Evolutionary conservation across 164 flowering plant genomes (phyloP).

Genomic region (Pachysandra terminalis): DNA sequence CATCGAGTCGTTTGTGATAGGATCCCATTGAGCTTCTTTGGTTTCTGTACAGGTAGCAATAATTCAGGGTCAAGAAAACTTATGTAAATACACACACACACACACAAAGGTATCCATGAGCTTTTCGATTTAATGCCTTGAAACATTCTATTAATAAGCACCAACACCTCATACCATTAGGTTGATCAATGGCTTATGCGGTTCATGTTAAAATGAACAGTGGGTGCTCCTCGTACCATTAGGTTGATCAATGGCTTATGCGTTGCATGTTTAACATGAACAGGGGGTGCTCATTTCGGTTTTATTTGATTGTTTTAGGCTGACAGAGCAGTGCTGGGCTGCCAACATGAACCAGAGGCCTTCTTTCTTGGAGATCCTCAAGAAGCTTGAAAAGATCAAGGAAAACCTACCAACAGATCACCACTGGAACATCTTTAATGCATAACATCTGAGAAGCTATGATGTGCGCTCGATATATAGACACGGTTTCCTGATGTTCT

Average conservation of each 20-base stretch:
- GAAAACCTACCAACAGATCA: slow-evolving; percentile 62
- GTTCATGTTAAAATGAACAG: background rate
- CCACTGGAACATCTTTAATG: slow-evolving; percentile 67
- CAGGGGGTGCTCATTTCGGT: slow-evolving; percentile 2
- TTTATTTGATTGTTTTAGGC: slow-evolving; percentile 34
- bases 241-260: too few species aligned
- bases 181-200: background rate
- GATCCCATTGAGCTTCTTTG: too few species aligned
- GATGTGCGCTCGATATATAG: background rate
- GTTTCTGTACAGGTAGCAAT: too few species aligned
- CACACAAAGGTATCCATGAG: background rate
- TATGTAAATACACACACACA: background rate
- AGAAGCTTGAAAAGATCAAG: slow-evolving; percentile 82
- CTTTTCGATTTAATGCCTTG: too few species aligned
- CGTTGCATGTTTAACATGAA: background rate
- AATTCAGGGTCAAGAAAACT: too few species aligned
- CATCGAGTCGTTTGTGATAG: too few species aligned
- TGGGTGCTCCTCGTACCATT: too few species aligned
- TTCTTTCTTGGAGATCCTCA: slow-evolving; percentile 77
- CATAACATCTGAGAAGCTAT: slow-evolving; percentile 22
- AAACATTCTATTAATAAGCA: background rate
- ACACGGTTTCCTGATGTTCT: slow-evolving; percentile 2
- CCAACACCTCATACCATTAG: background rate
- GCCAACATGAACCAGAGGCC: slow-evolving; percentile 90
- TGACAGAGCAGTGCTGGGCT: slow-evolving; percentile 82